phyloP scores from a whole-genome alignment of 2,329 filamentous ascomycete genomes.

The Colletotrichum musae region DNA sequence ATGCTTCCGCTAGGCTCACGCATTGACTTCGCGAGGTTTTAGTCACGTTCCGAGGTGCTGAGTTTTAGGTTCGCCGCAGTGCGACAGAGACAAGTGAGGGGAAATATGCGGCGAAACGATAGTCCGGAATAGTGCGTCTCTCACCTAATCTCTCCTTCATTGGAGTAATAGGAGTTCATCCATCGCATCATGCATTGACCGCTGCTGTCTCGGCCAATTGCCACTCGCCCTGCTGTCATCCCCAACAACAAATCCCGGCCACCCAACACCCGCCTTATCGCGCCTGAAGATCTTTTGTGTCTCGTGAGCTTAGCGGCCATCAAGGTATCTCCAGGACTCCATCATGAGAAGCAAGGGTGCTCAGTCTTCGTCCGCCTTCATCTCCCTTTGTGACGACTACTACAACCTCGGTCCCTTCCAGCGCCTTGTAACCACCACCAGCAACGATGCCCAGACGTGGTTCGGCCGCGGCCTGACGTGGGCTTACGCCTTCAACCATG shows the following conservation, averaged over 20 bases:
- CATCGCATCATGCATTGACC: slow-evolving; percentile 16
- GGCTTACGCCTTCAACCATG: slow-evolving; percentile 84
- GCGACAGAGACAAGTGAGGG: not conserved
- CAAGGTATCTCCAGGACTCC: slow-evolving; percentile 6
- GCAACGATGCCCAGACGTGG: slow-evolving; percentile 71
- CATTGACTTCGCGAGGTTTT: too few species aligned
- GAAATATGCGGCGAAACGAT: slow-evolving; percentile 29
- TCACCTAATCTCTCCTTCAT: slow-evolving; percentile 9
- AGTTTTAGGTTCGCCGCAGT: too few species aligned
- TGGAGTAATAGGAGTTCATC: too few species aligned
- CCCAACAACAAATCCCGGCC: slow-evolving; percentile 12
- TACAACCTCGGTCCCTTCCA: slow-evolving; percentile 74
- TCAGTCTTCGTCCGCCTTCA: slow-evolving; percentile 23
- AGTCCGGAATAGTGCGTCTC: slow-evolving; percentile 25
- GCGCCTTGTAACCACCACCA: slow-evolving; percentile 68
- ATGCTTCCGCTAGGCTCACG: too few species aligned
- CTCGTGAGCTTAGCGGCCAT: not conserved
- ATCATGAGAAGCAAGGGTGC: slow-evolving; percentile 38
- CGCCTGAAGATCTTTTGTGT: slow-evolving; percentile 13
- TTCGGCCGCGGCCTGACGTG: slow-evolving; percentile 81
- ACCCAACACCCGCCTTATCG: slow-evolving; percentile 2
- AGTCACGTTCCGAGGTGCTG: too few species aligned
- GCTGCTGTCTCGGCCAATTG: slow-evolving; percentile 30
- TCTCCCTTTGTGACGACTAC: slow-evolving; percentile 56
- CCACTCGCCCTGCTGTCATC: slow-evolving; percentile 19